Base-by-base conservation (phyloP, 805 yeast species). In the Candida manassasensis region DNA sequence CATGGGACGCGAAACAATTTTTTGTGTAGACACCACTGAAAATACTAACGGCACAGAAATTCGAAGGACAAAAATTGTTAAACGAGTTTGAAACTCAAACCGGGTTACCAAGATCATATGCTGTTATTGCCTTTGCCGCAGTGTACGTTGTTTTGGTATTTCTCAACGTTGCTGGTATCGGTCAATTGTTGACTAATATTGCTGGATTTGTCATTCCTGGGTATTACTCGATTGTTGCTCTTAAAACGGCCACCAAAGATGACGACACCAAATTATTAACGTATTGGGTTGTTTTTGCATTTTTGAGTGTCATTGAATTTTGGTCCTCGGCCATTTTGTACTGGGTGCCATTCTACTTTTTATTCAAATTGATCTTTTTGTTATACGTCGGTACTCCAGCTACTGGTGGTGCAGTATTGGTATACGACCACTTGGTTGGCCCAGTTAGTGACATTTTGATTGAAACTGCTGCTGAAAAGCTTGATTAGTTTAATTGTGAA, bases 201-300 rank as follows among this genome's bases (percentile, higher is more conserved):
- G 94, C 94, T 12, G 95, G 97, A 1, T 85, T 93, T 48, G 86
- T 77, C 27, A 59, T 88, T 42, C 98, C 99, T 30, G 90, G 93
- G 36, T 90, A 89, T 69, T 79, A 73, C 55, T 90, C 97, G 6
- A 69, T 93, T 42, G 58, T 76, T 43, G 97, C 98, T 15, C 71
- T 93, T 47, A 84, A 79, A 60, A 83, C 96, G 15, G 45, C 77
- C 7, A 54, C 74, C 12, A 63, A 79, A 27, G 63, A 67, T 28
- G 97, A 90, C 59, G 99, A 93, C 63, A 79, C 93, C 31, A 81
- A 83, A 59, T 77, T 85, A 57, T 75, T 93, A 55, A 85, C 97
- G 10, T 93, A 93, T 72, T 93, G 98, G 98, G 96, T 93, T 39
- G 95, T 93, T n/a, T 93, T 85, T 57, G 95, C 96, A 11, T 79